Conservation (phyloP, 2,329 filamentous ascomycete species). For the Claviceps capensis region DNA sequence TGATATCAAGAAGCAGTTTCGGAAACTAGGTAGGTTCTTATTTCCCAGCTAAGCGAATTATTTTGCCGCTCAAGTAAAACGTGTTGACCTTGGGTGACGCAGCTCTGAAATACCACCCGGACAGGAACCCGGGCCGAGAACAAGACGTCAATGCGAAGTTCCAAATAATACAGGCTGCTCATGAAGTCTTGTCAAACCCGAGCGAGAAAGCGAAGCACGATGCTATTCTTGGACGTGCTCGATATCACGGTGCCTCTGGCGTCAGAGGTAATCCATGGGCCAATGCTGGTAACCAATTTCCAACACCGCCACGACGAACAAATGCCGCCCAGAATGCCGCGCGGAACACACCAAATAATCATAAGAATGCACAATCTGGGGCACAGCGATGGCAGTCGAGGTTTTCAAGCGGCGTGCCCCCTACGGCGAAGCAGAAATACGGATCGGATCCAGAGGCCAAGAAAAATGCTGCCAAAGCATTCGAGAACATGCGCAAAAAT, state of each 20-base stretch:
- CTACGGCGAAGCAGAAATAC: constrained; percentile 27
- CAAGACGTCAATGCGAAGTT: constrained; percentile 69
- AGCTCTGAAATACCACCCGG: constrained; percentile 80
- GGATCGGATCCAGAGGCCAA: constrained; percentile 22
- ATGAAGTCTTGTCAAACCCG: constrained; percentile 54
- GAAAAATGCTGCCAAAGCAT: constrained; percentile 27
- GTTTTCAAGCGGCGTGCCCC: constrained; percentile 27
- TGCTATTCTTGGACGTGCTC: constrained; percentile 25
- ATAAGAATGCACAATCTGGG: constrained; percentile 19
- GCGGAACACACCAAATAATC: constrained; percentile 1
- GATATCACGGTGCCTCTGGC: constrained; percentile 36
- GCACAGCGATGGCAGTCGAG: constrained; percentile 31
- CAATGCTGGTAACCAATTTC: constrained; percentile 34
- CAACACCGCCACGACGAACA: constrained; percentile 33
- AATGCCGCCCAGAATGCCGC: constrained; percentile 11
- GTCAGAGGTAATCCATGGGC: constrained; percentile 45
- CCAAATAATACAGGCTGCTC: constrained; percentile 72
- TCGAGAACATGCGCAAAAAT: constrained; percentile 29
- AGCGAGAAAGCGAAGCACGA: constrained; percentile 40
- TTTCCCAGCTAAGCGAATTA: background rate
- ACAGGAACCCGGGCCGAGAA: constrained; percentile 76
- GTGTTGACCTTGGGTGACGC: constrained; percentile 12
- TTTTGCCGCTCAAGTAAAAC: background rate
- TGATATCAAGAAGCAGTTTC: constrained; percentile 77
- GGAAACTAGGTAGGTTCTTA: constrained; percentile 53